Base-by-base conservation (phyloP, 2,329 filamentous ascomycete species). In the Fusarium odoratissimum region DNA sequence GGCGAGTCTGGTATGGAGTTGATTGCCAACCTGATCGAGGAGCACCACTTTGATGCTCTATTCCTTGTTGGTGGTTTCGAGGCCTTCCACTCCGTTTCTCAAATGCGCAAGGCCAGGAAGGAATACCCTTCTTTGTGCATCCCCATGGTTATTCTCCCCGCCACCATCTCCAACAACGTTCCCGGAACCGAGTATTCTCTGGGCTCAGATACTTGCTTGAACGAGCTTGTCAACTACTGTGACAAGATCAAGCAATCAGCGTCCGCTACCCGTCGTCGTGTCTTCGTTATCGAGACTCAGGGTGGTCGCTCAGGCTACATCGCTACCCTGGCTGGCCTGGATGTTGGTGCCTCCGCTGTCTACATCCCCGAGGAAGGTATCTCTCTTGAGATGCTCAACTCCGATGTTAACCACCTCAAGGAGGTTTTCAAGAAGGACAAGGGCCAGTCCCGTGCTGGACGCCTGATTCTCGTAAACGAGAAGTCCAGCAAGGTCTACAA, bases 111-210 rank as follows among this genome's bases (percentile, higher is more conserved):
- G 84, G 95, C 92, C 19, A 89, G 95, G 62, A 88, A 90, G 40
- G 84, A 93, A 69, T 97, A 93, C 83, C 91, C 93, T 16, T 92
- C 93, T 3, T 93, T 99, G 80, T 95, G 94, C 82, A 98, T 99
- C 72, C 96, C 96, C 25, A 94, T 98, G 87, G 89, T 92, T 59
- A 88, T 98, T 45, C 87, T 99, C 31, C 96, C 96, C 0, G 96
- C 96, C n/a, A 99, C 96, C 14, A 95, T 99, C 76, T 97, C 94
- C 74, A 99, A 99, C 87, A 99, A 99, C 81, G 96, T 99, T 8
- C 96, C 96, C 0, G 96, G 96, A 42, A 97, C 95, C 1, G 96
- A 99, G 83, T 98, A 98, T 85, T 98, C 95, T 3, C 90, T 99
- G 49, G 96, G 96, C 46, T 97, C 95, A 37, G 96, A 99, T 79